Evolutionary conservation across 2,329 filamentous ascomycete species (phyloP), one percentile per base, ranked within the genome.

Genomic region (Neonectria faginata): DNA sequence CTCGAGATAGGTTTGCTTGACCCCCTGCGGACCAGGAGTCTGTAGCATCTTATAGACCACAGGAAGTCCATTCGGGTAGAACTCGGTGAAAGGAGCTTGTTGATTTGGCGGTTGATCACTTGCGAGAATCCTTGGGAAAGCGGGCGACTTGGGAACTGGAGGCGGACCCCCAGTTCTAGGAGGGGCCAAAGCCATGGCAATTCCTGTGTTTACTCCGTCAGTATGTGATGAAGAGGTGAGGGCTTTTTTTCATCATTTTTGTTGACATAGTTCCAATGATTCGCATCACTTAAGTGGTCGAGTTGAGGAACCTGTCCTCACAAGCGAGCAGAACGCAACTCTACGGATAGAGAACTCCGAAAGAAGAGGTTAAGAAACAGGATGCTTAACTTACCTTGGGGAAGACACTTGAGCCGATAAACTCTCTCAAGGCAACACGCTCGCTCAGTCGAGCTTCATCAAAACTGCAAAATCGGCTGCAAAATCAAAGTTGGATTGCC

Each of bases 1-100:
- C 60, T 82, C 80, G 5, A 79, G 20, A 42, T 80, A 81, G 4
- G 67, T 70, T 27, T 76, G 67, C 1, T 71, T 65, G 5, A 74
- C 70, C 11, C 73, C 75, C 8, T 69, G 61, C 1, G 65, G 53
- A 3, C 73, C 66, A 31, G 71, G 59, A 3, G 68, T 70, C 39
- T 73, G 65, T 1, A 73, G 65, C 77, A 81, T 78, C 44, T 72
- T 75, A 71, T 81, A 81, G 22, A 68, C 53, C 14, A 68, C 54
- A 0, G 79, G 80, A 5, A 81, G 60, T 8, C 79, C 79, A 58
- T 73, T 74, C 3, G 80, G 79, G 25, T 81, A 82, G 53, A 74
- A 73, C 14, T 73, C 68, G 1, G 64, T 62, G 53, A 79, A 80
- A 7, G 64, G 60, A 16, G 67, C 69, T 27, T 70, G 70, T 44